phyloP scores from a whole-genome alignment of 1,284 basidiomycete species.

The Amylostereum areolatum region DNA sequence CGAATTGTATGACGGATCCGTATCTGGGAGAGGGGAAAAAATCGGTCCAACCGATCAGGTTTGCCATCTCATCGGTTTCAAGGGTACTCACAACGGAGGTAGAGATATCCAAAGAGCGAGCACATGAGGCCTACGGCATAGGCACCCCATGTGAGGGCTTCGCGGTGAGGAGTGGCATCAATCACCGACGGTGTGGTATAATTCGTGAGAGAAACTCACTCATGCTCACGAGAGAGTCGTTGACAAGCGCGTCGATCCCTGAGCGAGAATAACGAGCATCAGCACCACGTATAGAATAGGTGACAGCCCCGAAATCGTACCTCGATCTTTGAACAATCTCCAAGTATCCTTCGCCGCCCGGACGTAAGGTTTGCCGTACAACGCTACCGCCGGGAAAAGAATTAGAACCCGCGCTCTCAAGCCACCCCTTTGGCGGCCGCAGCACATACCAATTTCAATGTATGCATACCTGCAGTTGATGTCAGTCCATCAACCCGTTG shows the following conservation, averaged over 20 bases:
- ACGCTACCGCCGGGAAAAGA: constrained; percentile 33
- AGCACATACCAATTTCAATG: constrained; percentile 66
- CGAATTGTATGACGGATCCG: constrained; percentile 66
- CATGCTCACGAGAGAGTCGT: constrained; percentile 82
- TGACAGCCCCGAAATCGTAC: constrained; percentile 23
- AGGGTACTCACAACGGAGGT: constrained; percentile 57
- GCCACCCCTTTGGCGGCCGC: neutral
- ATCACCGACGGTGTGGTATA: neutral
- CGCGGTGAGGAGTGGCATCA: constrained; percentile 1
- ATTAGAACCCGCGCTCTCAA: neutral
- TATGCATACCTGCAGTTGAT: constrained; percentile 57
- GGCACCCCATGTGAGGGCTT: constrained; percentile 68
- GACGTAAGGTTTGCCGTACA: constrained; percentile 87
- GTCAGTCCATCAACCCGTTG: constrained; percentile 2
- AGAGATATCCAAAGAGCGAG: constrained; percentile 78
- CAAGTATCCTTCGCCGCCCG: constrained; percentile 88
- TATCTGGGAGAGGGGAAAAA: constrained; percentile 34
- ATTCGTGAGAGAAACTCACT: constrained; percentile 34
- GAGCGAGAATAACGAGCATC: neutral
- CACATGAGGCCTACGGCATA: constrained; percentile 76
- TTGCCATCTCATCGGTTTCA: constrained; percentile 8
- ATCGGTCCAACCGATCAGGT: constrained; percentile 8
- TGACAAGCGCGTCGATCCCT: constrained; percentile 79
- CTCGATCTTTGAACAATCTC: constrained; percentile 80
- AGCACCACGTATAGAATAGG: constrained; percentile 4